Evolutionary conservation across 2,329 filamentous ascomycete species (phyloP).

Genomic region (Knufia petricola): DNA sequence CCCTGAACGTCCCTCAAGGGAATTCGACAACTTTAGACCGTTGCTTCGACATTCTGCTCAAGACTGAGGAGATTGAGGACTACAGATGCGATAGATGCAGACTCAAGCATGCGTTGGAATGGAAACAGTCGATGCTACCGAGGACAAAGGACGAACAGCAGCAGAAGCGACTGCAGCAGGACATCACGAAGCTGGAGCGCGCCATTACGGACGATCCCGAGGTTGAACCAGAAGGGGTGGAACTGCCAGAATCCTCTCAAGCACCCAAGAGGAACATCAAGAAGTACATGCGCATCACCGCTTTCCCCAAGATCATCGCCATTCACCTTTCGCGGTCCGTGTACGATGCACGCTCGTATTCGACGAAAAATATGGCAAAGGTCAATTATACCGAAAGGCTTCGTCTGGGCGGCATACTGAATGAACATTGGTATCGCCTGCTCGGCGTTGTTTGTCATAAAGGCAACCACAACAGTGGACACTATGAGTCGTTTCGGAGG

Average conservation of each 20-base stretch:
- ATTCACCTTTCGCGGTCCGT: conserved; percentile 91
- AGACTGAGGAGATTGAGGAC: conserved; percentile 91
- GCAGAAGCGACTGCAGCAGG: conserved; percentile 43
- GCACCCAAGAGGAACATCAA: conserved; percentile 78
- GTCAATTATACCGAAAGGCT: conserved; percentile 85
- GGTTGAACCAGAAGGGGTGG: conserved; percentile 58
- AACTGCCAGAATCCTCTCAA: conserved; percentile 61
- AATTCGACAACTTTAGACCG: conserved; percentile 69
- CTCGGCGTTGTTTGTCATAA: conserved; percentile 87
- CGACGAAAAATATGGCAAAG: conserved; percentile 89
- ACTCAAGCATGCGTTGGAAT: conserved; percentile 64
- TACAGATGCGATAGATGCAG: conserved; percentile 93
- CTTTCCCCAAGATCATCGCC: conserved; percentile 80
- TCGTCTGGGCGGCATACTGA: conserved; percentile 67
- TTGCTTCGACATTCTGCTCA: conserved; percentile 90
- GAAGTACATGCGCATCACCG: conserved; percentile 75
- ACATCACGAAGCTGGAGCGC: conserved; percentile 55
- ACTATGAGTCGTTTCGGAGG: conserved; percentile 91
- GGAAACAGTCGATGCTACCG: conserved; percentile 51
- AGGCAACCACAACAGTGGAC: conserved; percentile 88
- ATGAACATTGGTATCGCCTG: conserved; percentile 71
- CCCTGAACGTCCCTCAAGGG: conserved; percentile 78
- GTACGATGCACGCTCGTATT: conserved; percentile 65
- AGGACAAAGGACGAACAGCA: conserved; percentile 46
- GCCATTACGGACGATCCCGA: conserved; percentile 78